Base-by-base conservation (phyloP, 495 filamentous ascomycete genomes). In the Margaritispora aquatica region DNA sequence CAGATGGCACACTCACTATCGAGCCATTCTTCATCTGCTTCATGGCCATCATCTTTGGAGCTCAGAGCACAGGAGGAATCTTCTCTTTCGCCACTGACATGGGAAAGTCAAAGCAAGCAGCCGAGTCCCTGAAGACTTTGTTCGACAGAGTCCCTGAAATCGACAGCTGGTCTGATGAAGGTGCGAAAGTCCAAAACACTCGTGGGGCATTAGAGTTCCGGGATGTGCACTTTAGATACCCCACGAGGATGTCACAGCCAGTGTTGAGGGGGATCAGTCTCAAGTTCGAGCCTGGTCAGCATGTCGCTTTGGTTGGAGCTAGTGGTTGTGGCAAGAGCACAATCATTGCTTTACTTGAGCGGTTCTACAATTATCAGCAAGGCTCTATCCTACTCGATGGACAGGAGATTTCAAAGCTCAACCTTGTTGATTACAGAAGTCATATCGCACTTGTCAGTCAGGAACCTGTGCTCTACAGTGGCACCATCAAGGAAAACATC, bases 31-130 rank as follows among this genome's bases (percentile, higher is more conserved):
- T 87, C 68, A 85, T 87, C 55, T 80, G 87, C 7, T 70, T 85
- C 15, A 72, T 81, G 0, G 80, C 83, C 0, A 73, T 87, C 23
- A 75, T 89, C 9, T 78, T 80, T 15, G 81, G 78, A 22, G 82
- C 82, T 0, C 85, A 87, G 61, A 77, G 78, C 4, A 83, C 80
- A 58, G 81, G 82, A 0, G 53, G 48, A 9, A 22, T 62, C 1
- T 84, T 87, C 64, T 80, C 86, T 71, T 87, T 86, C 61, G 78
- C 53, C 2, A 29, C 53, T 22, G 53, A 56, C 51, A 92, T 93
- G 86, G 87, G 88, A 47, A 92, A 92, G 66, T 88, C 89, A 0
- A 87, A 87, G 66, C 80, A 87, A 38, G 88, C 89, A 0, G 89
- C 89, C 15, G 72, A 75, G 5, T 78, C 86, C 53, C 82, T 93